Percentiles rank a stretch among this genome's conserved stretches.
Evolutionary conservation across 495 filamentous ascomycete genomes (phyloP).

Genomic region (Alectoria sarmentosa): DNA sequence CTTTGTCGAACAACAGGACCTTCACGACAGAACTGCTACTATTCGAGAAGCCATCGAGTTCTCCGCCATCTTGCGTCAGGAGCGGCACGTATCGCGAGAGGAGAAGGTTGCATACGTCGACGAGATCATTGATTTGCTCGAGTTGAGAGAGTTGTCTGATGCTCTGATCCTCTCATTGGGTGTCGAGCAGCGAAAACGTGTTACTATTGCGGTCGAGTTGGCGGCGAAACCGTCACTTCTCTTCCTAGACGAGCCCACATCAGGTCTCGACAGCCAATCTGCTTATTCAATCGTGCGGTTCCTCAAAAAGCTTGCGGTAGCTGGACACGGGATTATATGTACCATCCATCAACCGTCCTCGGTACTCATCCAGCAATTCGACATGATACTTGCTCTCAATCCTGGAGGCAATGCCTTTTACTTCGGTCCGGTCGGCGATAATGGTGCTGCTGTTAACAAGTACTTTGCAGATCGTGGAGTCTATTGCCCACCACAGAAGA

Average conservation of each 20-base stretch:
- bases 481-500: conserved; percentile 55
- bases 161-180: conserved; percentile 49
- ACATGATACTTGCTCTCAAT: conserved; percentile 65
- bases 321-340: conserved; percentile 70
- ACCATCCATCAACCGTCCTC: conserved; percentile 77
- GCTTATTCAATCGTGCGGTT: conserved; percentile 79
- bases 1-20: conserved; percentile 82
- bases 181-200: conserved; percentile 62
- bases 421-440: conserved; percentile 62
- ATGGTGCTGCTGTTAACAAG: conserved; percentile 53
- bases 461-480: conserved; percentile 61
- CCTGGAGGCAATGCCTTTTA: conserved; percentile 67
- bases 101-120: conserved; percentile 57
- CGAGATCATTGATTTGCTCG: conserved; percentile 53
- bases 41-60: conserved; percentile 62
- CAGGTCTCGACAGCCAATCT: conserved; percentile 78
- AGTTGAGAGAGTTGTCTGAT: conserved; percentile 49
- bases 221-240: conserved; percentile 78
- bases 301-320: conserved; percentile 71
- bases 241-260: conserved; percentile 78
- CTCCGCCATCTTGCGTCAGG: conserved; percentile 57
- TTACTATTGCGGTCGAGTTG: conserved; percentile 90
- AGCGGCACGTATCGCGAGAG: conserved; percentile 38
- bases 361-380: conserved; percentile 67
- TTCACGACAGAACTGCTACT: conserved; percentile 63